These are phyloP conservation scores for Penstemon barbatus DNA, from an alignment of 257 asterid species.

Conservation along the genomic window DNA sequence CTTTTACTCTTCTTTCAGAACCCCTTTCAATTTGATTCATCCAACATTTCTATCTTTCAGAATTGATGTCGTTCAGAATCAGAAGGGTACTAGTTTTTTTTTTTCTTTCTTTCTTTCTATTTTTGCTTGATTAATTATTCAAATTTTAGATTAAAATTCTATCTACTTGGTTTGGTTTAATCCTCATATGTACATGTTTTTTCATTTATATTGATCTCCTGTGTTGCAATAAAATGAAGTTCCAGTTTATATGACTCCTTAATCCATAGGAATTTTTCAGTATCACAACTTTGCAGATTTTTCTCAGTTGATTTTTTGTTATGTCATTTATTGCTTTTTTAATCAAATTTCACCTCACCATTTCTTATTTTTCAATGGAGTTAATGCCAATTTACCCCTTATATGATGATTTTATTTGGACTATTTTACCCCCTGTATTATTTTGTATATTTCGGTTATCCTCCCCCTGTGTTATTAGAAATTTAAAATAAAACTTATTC, in stretches of 20 bases:
- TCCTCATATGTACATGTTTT: neutral
- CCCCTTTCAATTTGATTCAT: neutral
- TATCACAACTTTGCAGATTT: too few relatives aligned
- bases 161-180: neutral
- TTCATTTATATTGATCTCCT: neutral
- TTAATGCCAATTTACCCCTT: too few relatives aligned
- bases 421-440: neutral
- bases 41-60: neutral
- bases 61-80: slow-evolving; percentile 28
- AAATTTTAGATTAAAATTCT: neutral
- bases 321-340: too few relatives aligned
- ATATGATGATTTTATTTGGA: too few relatives aligned
- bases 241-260: too few relatives aligned
- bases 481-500: too few relatives aligned
- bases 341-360: too few relatives aligned
- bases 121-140: neutral
- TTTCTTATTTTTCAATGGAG: too few relatives aligned
- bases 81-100: slow-evolving; percentile 19
- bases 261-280: too few relatives aligned
- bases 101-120: neutral
- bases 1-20: neutral
- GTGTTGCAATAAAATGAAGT: neutral
- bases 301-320: too few relatives aligned
- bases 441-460: too few relatives aligned
- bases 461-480: too few relatives aligned